Base-by-base conservation (phyloP, 192 early-diverging fungal species). In the Jimgerdemannia lactiflua region DNA sequence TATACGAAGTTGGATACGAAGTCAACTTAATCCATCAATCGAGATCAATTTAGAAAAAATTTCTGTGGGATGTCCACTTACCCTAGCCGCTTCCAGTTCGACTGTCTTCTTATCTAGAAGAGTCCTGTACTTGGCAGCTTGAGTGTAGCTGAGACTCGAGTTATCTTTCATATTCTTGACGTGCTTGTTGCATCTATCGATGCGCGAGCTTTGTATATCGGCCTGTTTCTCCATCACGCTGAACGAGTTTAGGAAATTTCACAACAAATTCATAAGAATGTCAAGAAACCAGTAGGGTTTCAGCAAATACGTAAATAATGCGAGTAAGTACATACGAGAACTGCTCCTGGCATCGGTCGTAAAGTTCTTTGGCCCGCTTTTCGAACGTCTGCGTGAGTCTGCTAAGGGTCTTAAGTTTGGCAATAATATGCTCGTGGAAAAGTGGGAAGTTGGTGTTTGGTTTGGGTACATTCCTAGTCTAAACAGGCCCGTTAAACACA, bases 341-440 rank as follows among this genome's bases (percentile, higher is more conserved):
- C 65, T 82, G 80, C 9, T 76, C 72, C 20, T 77, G 79, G 4
- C 80, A 72, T 39, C 79, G 81, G 49, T 77, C 74, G 67, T 80
- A 78, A 42, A 85, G 66, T 68, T 82, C 78, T 29, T 85, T 85
- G 19, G 68, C 72, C 39, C 78, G 78, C 63, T 74, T 77, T 3
- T 82, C 84, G 77, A 85, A 85, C 2, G 70, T 68, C 29, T 79
- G 74, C 54, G 77, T 75, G 39, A 80, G 54, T 29, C 77, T 75
- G 69, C 78, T 82, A 4, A 85, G 64, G 19, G 80, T 78, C 54
- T 82, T 82, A 4, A 85, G 70, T 7, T 79, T 78, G 11, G 76
- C 76, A 43, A 79, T 64, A 39, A 85, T 43, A 54, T 78, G 78
- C 39, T 78, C 78, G 17, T 80, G 75, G 70, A 85, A 85, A 43